These are phyloP conservation scores for Coccomyxa sp. DNA, from an alignment of 139 green algal species.

Conservation along the genomic window DNA sequence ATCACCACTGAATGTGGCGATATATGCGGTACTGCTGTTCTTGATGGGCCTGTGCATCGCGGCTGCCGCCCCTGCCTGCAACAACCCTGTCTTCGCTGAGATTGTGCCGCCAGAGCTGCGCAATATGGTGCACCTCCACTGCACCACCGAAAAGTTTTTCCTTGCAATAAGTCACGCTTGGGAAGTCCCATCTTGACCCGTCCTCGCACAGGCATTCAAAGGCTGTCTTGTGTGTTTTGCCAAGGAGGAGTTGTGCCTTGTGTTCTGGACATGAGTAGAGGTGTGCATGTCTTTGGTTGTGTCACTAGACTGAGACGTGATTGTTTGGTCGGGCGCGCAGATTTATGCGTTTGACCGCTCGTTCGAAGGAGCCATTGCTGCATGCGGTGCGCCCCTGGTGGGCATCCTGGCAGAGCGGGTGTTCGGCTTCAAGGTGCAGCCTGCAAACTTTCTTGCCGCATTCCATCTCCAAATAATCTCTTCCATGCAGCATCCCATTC, in stretches of 20 bases:
- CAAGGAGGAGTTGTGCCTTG: background rate
- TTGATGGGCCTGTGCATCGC: background rate
- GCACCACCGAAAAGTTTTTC: background rate
- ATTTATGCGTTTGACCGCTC: constrained; percentile 75
- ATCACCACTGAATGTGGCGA: background rate
- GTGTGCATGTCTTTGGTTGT: background rate
- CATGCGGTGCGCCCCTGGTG: constrained; percentile 51
- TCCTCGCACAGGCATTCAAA: background rate
- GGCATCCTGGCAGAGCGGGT: constrained; percentile 39
- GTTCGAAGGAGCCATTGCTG: constrained; percentile 32
- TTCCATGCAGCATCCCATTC: background rate
- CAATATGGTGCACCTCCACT: background rate
- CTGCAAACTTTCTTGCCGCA: background rate
- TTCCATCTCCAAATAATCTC: background rate
- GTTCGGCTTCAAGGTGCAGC: constrained; percentile 45
- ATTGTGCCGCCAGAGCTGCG: background rate
- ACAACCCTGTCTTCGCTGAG: constrained; percentile 60
- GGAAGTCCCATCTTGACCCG: background rate
- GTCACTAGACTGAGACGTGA: constrained; percentile 24
- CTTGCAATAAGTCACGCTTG: background rate
- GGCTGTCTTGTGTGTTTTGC: background rate
- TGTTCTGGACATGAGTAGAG: background rate
- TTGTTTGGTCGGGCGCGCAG: constrained; percentile 48
- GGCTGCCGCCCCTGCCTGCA: constrained; percentile 19
- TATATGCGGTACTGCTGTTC: constrained; percentile 1